A percentile compares a stretch with the other conserved stretches of the same genome.
Conservation (phyloP, 257 asterid species). For the Solanum gandarillasii region DNA sequence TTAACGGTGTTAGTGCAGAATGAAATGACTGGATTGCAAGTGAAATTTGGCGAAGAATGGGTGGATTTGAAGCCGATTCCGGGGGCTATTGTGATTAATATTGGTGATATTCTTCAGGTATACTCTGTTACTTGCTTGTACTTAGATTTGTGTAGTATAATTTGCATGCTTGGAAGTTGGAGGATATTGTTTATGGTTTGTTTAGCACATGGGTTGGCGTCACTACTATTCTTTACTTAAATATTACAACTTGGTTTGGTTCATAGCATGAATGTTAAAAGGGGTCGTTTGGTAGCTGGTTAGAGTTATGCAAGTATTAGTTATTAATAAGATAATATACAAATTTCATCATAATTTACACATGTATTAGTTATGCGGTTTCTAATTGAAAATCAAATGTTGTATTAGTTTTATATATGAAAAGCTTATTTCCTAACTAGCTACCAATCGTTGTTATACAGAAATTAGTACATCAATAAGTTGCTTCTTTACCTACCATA, state of each 20-base stretch:
- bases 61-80: constrained; percentile 26
- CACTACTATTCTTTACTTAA: neutral
- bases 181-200: neutral
- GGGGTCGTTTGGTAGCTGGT: neutral
- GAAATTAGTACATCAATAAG: neutral
- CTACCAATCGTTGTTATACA: neutral
- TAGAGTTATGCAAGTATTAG: neutral
- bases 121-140: neutral
- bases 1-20: constrained; percentile 34
- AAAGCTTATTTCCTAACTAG: neutral
- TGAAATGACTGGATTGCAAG: constrained; percentile 34
- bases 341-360: too few species aligned
- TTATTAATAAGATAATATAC: too few species aligned
- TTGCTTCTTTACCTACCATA: neutral
- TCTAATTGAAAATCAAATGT: too few species aligned
- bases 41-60: constrained; percentile 31
- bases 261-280: neutral
- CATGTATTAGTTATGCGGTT: neutral
- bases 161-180: neutral
- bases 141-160: neutral
- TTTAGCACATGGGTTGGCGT: neutral
- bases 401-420: neutral
- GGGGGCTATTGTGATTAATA: constrained; percentile 29
- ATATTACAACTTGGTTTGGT: neutral
- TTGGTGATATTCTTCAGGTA: constrained; percentile 44